Conservation (phyloP, 78 protist species). For the Bigelowiella natans region DNA sequence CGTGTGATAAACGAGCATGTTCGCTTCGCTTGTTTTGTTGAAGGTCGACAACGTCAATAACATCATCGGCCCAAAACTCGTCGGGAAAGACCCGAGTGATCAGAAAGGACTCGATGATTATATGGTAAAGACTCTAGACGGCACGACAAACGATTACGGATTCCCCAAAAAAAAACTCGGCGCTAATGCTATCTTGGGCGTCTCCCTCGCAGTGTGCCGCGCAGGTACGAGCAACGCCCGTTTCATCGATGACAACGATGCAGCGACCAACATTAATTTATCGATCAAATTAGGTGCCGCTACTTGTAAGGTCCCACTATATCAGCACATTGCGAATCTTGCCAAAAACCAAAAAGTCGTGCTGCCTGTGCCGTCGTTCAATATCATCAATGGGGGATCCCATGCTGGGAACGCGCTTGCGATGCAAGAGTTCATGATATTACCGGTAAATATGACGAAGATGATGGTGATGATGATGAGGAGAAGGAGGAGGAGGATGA, state of each 20-base stretch:
- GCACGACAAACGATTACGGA: not conserved
- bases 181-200: conserved; percentile 97
- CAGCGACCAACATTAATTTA: no score
- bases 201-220: conserved; percentile 86
- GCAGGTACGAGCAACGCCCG: no score
- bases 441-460: no score
- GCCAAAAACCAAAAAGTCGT: conserved; percentile 55
- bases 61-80: conserved; percentile 66
- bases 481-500: no score
- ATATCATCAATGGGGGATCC: conserved; percentile 96
- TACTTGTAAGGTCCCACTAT: conserved; percentile 68
- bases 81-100: conserved; percentile 58
- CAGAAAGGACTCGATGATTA: conserved; percentile 76
- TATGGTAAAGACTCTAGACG: conserved; percentile 33
- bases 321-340: conserved; percentile 72
- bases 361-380: conserved; percentile 90
- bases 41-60: conserved; percentile 75
- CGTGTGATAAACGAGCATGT: no score
- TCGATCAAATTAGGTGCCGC: no score
- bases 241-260: no score
- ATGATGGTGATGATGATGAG: no score
- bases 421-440: conserved; percentile 93
- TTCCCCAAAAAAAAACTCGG: conserved; percentile 79
- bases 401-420: conserved; percentile 42
- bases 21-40: no score